phyloP scores from a whole-genome alignment of 108 stramenopile genomes.

The Skeletonema tropicum region DNA sequence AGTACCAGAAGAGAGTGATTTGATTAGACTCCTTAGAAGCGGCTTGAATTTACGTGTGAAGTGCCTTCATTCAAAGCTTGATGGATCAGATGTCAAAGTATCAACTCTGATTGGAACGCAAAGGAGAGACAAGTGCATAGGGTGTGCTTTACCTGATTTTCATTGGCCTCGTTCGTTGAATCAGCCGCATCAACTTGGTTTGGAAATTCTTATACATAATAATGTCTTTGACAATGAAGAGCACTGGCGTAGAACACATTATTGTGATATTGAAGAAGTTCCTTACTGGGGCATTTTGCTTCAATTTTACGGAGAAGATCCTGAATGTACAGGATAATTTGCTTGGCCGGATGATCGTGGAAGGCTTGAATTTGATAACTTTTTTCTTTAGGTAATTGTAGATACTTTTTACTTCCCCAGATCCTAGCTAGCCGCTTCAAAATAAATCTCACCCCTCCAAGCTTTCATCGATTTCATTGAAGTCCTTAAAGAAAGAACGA shows the following conservation, averaged over 20 bases:
- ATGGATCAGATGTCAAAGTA: not conserved
- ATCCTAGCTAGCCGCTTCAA: not conserved
- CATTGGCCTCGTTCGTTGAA: constrained; percentile 25
- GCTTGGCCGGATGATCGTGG: not conserved
- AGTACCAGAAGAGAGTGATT: constrained; percentile 15
- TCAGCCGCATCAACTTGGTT: constrained; percentile 4
- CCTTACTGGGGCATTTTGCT: constrained; percentile 26
- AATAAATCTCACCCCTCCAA: constrained; percentile 48
- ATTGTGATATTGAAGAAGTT: constrained; percentile 7
- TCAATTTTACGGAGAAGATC: constrained; percentile 12
- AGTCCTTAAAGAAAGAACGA: constrained; percentile 68
- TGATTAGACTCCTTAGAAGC: constrained; percentile 15
- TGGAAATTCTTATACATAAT: constrained; percentile 27
- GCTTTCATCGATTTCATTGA: constrained; percentile 71
- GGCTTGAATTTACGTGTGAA: constrained; percentile 8
- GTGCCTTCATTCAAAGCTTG: constrained; percentile 15
- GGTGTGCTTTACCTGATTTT: constrained; percentile 11
- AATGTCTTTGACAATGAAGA: constrained; percentile 7
- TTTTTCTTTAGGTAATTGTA: too few relatives aligned
- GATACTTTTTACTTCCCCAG: not conserved
- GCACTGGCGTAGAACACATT: constrained; percentile 24
- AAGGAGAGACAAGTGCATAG: constrained; percentile 19
- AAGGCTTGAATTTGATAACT: too few relatives aligned
- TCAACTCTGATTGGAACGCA: constrained; percentile 20
- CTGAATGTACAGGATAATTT: not conserved